These are phyloP conservation scores for Tulasnella sp. DNA, from an alignment of 768 basidiomycete genomes.

Conservation along the genomic window DNA sequence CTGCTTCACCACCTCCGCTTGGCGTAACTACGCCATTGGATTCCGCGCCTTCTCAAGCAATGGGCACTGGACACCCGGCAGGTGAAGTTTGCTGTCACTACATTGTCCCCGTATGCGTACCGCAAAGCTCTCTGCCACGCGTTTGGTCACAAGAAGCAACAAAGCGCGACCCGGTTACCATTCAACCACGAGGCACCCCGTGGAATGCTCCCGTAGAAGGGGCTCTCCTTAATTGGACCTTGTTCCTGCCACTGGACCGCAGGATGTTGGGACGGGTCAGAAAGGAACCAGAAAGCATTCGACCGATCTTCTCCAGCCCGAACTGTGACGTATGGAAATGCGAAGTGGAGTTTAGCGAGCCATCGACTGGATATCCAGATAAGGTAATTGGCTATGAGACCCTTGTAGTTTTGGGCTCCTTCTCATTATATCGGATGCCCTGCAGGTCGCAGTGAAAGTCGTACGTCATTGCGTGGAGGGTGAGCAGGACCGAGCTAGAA, in stretches of 20 bases:
- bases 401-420: background rate
- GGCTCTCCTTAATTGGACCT: background rate
- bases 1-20: too few species aligned
- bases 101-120: too few species aligned
- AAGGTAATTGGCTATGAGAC: background rate
- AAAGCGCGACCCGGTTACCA: too few species aligned
- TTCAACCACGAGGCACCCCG: too few species aligned
- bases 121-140: too few species aligned
- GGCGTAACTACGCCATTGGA: too few species aligned
- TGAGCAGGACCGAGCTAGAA: background rate
- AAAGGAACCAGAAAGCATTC: background rate
- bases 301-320: background rate
- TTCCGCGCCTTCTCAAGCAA: too few species aligned
- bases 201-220: background rate
- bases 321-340: background rate
- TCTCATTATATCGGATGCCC: background rate
- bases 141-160: too few species aligned
- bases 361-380: background rate
- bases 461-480: background rate
- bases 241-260: background rate
- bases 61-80: too few species aligned
- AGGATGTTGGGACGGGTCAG: background rate
- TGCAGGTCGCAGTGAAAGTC: background rate
- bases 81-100: too few species aligned
- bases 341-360: background rate